phyloP scores from a whole-genome alignment of 495 filamentous ascomycete genomes.

The Aspergillus steynii region DNA sequence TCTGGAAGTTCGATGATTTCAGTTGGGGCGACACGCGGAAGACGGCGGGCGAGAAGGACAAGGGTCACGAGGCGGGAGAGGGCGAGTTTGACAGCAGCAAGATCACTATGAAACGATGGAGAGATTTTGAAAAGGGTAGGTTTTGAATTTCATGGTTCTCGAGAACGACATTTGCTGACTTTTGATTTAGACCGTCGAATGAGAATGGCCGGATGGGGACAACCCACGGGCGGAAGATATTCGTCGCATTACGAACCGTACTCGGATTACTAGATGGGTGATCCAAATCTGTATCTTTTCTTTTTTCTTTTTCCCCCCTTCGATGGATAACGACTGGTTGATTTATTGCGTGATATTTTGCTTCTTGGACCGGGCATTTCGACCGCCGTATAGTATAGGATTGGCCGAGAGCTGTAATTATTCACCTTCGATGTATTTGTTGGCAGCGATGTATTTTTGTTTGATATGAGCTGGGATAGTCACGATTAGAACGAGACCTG shows the following conservation, averaged over 20 bases:
- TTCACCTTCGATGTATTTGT: not conserved
- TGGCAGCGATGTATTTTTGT: not conserved
- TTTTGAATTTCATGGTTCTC: not conserved
- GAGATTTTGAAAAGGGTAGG: conserved; percentile 86
- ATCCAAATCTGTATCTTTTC: not conserved
- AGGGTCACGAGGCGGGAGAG: conserved; percentile 79
- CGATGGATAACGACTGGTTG: not conserved
- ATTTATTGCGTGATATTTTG: not conserved
- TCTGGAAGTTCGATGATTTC: conserved; percentile 99
- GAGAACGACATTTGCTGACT: conserved; percentile 1
- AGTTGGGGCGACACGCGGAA: conserved; percentile 98
- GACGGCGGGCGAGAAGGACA: conserved; percentile 88
- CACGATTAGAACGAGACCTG: too few species aligned
- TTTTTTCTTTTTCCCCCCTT: not conserved
- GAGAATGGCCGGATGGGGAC: conserved; percentile 21
- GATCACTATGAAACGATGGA: conserved; percentile 98
- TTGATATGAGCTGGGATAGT: not conserved
- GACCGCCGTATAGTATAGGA: not conserved
- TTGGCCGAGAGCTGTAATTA: not conserved
- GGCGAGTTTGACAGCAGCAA: conserved; percentile 97
- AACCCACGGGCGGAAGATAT: conserved; percentile 13
- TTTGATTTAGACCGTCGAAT: conserved; percentile 24
- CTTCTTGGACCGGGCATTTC: not conserved
- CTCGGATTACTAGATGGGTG: conserved; percentile 17
- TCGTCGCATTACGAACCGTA: conserved; percentile 20